These are phyloP conservation scores for Globisporangium lucens DNA, from an alignment of 352 stramenopile genomes.

Conservation along the genomic window DNA sequence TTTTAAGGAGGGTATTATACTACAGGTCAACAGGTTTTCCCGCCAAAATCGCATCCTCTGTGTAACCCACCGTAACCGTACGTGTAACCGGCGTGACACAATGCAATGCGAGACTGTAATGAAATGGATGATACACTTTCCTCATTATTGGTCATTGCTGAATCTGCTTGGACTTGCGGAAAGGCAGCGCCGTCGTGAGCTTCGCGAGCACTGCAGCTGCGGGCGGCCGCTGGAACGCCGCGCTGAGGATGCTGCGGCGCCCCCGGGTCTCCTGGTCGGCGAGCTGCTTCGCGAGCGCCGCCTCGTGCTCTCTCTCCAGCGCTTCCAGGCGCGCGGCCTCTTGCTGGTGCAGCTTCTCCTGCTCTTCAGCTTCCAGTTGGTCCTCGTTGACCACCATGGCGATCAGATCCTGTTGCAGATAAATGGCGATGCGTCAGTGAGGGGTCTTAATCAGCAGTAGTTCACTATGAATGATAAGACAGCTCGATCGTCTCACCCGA, in stretches of 20 bases:
- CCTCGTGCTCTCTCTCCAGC: slow-evolving; percentile 17
- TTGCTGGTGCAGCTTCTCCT: slow-evolving; percentile 27
- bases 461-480: neutral
- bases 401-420: slow-evolving; percentile 44
- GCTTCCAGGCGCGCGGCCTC: slow-evolving; percentile 3
- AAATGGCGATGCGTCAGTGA: neutral
- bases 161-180: neutral
- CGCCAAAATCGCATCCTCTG: neutral
- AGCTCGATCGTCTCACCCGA: slow-evolving; percentile 21
- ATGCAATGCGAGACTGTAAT: neutral
- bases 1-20: neutral
- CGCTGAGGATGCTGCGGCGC: slow-evolving; percentile 15
- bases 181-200: slow-evolving; percentile 14
- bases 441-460: slow-evolving; percentile 7
- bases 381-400: slow-evolving; percentile 40
- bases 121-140: slow-evolving; percentile 12
- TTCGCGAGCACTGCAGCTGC: slow-evolving; percentile 13
- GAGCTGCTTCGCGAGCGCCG: slow-evolving; percentile 11
- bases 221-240: slow-evolving; percentile 19
- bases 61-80: neutral
- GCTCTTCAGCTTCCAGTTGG: slow-evolving; percentile 39
- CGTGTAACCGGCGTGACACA: neutral
- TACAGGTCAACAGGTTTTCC: neutral
- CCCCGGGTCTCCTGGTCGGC: slow-evolving; percentile 19
- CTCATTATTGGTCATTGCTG: neutral